A percentile compares a stretch with the other conserved stretches of the same genome.
Evolutionary conservation across 2,329 filamentous ascomycete genomes (phyloP).

Genomic region (Ophiostoma quercus): DNA sequence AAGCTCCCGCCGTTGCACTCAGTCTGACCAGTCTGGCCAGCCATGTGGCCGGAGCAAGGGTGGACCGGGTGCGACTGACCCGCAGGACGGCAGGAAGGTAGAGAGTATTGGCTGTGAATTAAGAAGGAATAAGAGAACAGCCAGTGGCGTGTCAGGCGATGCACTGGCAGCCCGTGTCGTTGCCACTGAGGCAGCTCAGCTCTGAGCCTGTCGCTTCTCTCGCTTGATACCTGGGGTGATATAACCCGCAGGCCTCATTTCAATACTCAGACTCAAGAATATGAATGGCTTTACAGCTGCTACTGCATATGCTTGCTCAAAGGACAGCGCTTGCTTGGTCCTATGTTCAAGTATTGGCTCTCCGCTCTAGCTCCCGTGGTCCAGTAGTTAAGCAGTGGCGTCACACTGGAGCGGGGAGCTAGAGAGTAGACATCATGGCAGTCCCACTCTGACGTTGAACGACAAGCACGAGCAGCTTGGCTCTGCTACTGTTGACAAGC

Average conservation of each 20-base stretch:
- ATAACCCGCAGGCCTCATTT: too few relatives aligned
- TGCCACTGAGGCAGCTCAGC: not conserved
- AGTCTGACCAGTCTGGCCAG: not conserved
- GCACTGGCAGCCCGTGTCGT: not conserved
- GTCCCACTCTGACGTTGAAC: not conserved
- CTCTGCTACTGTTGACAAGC: not conserved
- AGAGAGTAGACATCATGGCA: not conserved
- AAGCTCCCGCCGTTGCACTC: not conserved
- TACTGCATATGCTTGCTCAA: too few relatives aligned
- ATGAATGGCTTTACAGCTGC: too few relatives aligned
- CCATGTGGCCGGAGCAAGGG: slow-evolving; percentile 13
- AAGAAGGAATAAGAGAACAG: not conserved
- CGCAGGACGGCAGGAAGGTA: not conserved
- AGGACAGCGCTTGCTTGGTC: not conserved
- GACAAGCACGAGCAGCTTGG: not conserved
- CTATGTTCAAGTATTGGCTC: not conserved
- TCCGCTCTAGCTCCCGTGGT: not conserved
- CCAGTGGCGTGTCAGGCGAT: not conserved
- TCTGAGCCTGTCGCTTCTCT: too few relatives aligned
- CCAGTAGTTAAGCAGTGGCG: not conserved
- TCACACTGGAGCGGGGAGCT: slow-evolving; percentile 18
- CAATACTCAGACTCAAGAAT: too few relatives aligned
- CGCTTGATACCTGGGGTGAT: too few relatives aligned
- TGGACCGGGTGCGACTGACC: not conserved
- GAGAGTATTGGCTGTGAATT: not conserved